Percentiles rank a stretch among this genome's conserved stretches.
These are phyloP conservation scores for Hypocreales sp. DNA, from an alignment of 2,329 filamentous ascomycete species.

Conservation along the genomic window DNA sequence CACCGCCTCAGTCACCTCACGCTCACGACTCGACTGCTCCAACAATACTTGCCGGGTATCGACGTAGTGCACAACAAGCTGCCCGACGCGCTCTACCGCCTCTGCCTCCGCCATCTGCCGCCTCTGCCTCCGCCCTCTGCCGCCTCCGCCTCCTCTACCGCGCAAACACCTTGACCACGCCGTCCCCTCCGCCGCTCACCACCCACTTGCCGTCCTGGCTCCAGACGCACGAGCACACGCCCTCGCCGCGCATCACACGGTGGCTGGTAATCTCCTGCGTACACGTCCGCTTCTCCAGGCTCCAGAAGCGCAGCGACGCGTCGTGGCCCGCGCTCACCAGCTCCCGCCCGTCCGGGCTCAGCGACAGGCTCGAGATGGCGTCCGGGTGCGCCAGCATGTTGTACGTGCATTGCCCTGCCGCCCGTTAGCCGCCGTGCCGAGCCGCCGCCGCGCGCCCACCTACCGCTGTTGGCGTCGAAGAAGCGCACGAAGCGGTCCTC, in stretches of 20 bases:
- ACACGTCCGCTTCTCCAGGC: slow-evolving; percentile 85
- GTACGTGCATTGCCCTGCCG: slow-evolving; percentile 93
- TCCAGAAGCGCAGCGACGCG: slow-evolving; percentile 92
- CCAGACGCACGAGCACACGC: slow-evolving; percentile 89
- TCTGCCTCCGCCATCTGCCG: no score
- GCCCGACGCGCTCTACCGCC: no score
- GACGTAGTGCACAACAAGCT: no score
- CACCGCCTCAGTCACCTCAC: no score
- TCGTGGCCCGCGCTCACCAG: slow-evolving; percentile 94
- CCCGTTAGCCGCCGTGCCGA: slow-evolving; percentile 3
- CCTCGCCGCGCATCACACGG: slow-evolving; percentile 88
- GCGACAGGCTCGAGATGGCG: slow-evolving; percentile 77
- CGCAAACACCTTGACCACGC: slow-evolving; percentile 84
- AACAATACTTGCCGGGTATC: no score
- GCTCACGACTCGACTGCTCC: no score
- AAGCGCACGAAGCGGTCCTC: slow-evolving; percentile 94
- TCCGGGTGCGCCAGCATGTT: slow-evolving; percentile 95
- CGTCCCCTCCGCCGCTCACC: slow-evolving; percentile 86
- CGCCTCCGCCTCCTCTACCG: no score
- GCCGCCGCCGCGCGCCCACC: slow-evolving; percentile 21
- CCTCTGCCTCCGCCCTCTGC: no score
- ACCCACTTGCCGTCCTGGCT: slow-evolving; percentile 91
- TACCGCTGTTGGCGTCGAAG: slow-evolving; percentile 98
- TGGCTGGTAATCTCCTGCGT: slow-evolving; percentile 91
- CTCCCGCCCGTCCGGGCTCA: slow-evolving; percentile 87